A percentile compares a stretch with the other conserved stretches of the same genome.
phyloP scores from a whole-genome alignment of 2,329 filamentous ascomycete genomes.

The Thermothelomyces thermophilus region DNA sequence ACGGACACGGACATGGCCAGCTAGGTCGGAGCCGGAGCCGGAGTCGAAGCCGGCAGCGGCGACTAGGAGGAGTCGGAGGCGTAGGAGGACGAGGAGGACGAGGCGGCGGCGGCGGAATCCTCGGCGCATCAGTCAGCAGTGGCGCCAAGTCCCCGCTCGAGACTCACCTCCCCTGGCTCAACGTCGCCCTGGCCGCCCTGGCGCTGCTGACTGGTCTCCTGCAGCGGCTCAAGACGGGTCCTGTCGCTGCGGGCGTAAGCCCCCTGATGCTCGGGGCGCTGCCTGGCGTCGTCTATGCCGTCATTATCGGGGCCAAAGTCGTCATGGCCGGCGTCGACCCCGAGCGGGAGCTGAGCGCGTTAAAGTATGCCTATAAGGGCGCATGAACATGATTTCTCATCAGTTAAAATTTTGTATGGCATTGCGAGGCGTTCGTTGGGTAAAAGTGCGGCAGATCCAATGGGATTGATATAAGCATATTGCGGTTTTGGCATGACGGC shows the following conservation, averaged over 20 bases:
- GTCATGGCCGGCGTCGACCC: constrained; percentile 65
- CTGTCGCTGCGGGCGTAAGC: constrained; percentile 27
- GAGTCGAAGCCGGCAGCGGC: not conserved
- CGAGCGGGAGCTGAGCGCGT: constrained; percentile 52
- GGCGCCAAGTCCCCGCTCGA: not conserved
- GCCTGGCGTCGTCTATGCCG: constrained; percentile 52
- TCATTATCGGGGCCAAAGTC: constrained; percentile 56
- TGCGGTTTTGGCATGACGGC: not conserved
- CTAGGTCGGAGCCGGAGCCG: not conserved
- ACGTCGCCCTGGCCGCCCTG: constrained; percentile 49
- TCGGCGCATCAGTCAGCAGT: no score
- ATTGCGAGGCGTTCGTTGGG: constrained; percentile 6
- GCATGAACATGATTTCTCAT: constrained; percentile 30
- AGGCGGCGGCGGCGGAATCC: no score
- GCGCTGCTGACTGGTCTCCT: constrained; percentile 42
- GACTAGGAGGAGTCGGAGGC: not conserved
- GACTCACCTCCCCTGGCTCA: constrained; percentile 50
- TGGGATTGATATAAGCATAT: not conserved
- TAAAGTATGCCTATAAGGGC: constrained; percentile 63
- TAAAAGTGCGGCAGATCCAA: not conserved
- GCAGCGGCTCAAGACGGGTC: constrained; percentile 25
- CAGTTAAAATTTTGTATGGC: not conserved
- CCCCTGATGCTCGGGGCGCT: constrained; percentile 44
- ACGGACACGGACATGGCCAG: no score
- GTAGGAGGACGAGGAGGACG: no score